Base-by-base conservation (phyloP, 176 grass and related monocot species). In the Rhipidocladum racemiflorum region DNA sequence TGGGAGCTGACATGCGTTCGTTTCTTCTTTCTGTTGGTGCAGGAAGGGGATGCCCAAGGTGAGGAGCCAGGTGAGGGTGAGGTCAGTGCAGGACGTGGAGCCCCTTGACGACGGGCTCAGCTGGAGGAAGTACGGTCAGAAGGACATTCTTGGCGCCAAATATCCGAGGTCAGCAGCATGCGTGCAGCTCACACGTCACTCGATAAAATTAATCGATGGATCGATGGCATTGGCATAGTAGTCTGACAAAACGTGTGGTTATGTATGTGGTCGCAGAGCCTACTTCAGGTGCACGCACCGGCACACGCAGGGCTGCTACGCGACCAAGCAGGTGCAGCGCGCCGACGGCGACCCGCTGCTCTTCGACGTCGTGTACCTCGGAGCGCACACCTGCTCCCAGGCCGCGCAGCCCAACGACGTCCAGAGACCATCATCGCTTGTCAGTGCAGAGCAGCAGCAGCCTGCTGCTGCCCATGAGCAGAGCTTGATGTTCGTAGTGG, bases 61-160 rank as follows among this genome's bases (percentile, higher is more conserved):
- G 43, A 91, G 76, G 34, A 87, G 13, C 34, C 87, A 95, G 64
- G 79, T 95, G 68, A 83, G 74, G 38, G 82, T 90, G 76, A 23
- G 50, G 50, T n/a, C 88, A 30, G 35, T 65, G 91, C 30, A 81
- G 84, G 84, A 88, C 63, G 73, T 74, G 45, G 57, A 40, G 24
- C 44, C 91, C 0, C 30, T 88, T 43, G 83, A 95, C 48, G 96
- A 95, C 71, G 92, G 92, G 10, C 34, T 95, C 45, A 87, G 87
- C 84, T 99, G 96, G 96, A 84, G 96, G 71, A 99, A 99, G 78
- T 99, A 99, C 81, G 96, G 96, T 4, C 92, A 99, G 85, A 99
- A 99, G 69, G 96, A 93, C 65, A 99, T 99, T 50, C 89, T 99
- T 21, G 92, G 92, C 65, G 92, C 96, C 74, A 88, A 78, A 63